phyloP scores from a whole-genome alignment of 371 early-diverging fungal species.

The Mortierella sp. region DNA sequence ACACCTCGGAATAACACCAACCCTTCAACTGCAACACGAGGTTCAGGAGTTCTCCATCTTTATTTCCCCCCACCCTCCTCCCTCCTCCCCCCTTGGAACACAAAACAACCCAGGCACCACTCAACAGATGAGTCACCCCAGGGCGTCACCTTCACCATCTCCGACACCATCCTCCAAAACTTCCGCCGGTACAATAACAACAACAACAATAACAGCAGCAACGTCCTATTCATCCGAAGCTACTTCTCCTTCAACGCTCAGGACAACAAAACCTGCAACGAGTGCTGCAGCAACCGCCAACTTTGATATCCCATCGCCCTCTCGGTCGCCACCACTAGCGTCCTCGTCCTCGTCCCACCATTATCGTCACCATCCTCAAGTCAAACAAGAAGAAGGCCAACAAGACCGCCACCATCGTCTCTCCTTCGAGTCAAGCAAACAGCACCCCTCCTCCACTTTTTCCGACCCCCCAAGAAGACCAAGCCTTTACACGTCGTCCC shows the following conservation, averaged over 20 bases:
- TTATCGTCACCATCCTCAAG: not conserved
- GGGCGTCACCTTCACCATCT: slow-evolving; percentile 8
- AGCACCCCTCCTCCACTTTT: not conserved
- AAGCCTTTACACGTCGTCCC: not conserved
- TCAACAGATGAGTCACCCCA: slow-evolving; percentile 7
- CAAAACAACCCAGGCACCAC: not conserved
- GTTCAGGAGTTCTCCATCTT: not conserved
- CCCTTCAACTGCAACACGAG: not conserved
- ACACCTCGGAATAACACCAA: not conserved
- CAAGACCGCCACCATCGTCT: not conserved
- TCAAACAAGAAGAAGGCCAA: not conserved
- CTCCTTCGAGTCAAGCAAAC: not conserved
- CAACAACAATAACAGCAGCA: not conserved
- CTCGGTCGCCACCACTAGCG: not conserved
- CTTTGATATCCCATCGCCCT: not conserved
- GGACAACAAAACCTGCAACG: not conserved
- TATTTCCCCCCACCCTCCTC: not conserved
- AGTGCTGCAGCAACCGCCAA: not conserved
- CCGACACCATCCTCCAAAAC: slow-evolving; percentile 1
- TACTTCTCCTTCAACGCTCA: not conserved
- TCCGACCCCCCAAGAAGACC: not conserved
- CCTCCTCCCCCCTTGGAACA: not conserved
- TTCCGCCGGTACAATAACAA: not conserved
- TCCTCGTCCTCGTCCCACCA: not conserved
- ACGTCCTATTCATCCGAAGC: not conserved